Conservation (phyloP, 2,329 filamentous ascomycete species). For the Penicillium fuscoglaucum region DNA sequence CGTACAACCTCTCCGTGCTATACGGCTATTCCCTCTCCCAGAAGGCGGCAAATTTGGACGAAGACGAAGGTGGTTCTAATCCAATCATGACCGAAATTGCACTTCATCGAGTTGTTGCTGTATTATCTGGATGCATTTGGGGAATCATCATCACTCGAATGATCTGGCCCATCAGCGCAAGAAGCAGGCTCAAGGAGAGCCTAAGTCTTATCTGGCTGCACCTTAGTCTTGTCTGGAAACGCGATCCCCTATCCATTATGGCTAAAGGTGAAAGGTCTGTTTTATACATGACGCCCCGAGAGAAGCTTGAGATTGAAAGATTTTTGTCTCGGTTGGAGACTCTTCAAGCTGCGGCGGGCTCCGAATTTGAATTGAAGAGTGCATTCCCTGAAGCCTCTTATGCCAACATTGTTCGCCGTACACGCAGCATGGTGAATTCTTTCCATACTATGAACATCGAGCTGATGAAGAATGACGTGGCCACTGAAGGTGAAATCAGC, state of each 20-base stretch:
- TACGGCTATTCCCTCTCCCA: slow-evolving; percentile 91
- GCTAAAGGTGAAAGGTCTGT: slow-evolving; percentile 57
- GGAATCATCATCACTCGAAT: slow-evolving; percentile 84
- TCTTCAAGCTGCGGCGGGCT: slow-evolving; percentile 70
- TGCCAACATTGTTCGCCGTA: slow-evolving; percentile 73
- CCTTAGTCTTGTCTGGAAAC: slow-evolving; percentile 94
- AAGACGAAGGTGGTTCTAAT: slow-evolving; percentile 79
- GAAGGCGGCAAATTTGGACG: slow-evolving; percentile 69
- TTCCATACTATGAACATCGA: slow-evolving; percentile 97
- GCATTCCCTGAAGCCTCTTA: slow-evolving; percentile 78
- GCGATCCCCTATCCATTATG: slow-evolving; percentile 78
- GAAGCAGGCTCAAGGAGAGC: slow-evolving; percentile 84
- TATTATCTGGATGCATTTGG: slow-evolving; percentile 85
- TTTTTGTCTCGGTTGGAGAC: slow-evolving; percentile 73
- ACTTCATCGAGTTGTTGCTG: slow-evolving; percentile 81
- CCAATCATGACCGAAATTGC: slow-evolving; percentile 87
- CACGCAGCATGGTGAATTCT: slow-evolving; percentile 81
- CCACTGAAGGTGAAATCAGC: slow-evolving; percentile 77
- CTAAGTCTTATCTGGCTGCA: slow-evolving; percentile 89
- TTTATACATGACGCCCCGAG: slow-evolving; percentile 81
- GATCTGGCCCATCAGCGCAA: slow-evolving; percentile 91
- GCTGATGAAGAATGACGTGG: slow-evolving; percentile 73
- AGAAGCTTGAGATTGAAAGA: slow-evolving; percentile 82
- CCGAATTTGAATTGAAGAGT: slow-evolving; percentile 83
- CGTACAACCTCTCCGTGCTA: slow-evolving; percentile 91